These are phyloP conservation scores for Ceriops tagal DNA, from an alignment of 345 rosid genomes.

Conservation along the genomic window DNA sequence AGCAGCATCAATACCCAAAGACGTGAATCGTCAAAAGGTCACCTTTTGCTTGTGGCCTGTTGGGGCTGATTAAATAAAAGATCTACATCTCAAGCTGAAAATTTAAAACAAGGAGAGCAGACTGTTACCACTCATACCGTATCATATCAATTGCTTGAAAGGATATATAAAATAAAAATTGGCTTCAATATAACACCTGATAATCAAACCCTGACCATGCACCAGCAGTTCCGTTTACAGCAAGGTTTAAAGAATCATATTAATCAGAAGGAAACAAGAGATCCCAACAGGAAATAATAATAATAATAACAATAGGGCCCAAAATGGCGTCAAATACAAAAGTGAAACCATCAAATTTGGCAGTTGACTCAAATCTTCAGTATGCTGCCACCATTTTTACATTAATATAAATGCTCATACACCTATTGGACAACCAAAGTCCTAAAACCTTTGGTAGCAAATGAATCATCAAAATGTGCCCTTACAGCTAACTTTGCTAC, in stretches of 20 bases:
- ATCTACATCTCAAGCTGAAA: too few relatives aligned
- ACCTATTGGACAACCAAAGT: not conserved
- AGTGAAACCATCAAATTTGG: slow-evolving; percentile 11
- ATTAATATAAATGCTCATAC: not conserved
- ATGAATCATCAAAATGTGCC: slow-evolving; percentile 2
- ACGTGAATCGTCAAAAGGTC: too few relatives aligned
- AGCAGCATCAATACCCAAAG: too few relatives aligned
- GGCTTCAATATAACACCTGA: too few relatives aligned
- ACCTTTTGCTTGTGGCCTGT: too few relatives aligned
- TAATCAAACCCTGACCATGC: not conserved
- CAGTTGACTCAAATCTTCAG: not conserved
- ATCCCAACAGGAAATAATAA: not conserved
- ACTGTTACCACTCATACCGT: too few relatives aligned
- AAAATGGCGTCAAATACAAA: not conserved
- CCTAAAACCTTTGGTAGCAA: not conserved
- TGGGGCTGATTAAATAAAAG: too few relatives aligned
- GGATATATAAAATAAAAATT: too few relatives aligned
- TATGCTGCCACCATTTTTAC: not conserved
- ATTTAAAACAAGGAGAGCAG: too few relatives aligned
- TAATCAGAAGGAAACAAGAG: not conserved
- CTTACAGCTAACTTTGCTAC: not conserved
- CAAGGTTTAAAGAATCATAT: not conserved
- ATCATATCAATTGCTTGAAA: too few relatives aligned
- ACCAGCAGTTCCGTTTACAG: not conserved
- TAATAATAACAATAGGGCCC: not conserved